phyloP scores from a whole-genome alignment of 805 yeast species.

The Lipomyces yamadae region DNA sequence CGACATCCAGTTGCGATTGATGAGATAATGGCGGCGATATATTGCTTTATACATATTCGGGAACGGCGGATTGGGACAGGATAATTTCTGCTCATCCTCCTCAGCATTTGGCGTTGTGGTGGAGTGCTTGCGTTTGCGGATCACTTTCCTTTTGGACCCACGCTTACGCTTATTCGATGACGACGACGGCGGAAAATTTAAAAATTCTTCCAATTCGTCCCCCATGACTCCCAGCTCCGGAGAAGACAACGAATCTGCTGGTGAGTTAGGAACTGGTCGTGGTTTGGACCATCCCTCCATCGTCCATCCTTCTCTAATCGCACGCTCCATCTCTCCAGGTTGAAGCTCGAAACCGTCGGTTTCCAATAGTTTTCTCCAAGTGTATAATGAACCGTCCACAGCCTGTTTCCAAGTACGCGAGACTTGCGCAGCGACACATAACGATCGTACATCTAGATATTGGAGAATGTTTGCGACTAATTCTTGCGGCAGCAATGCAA shows the following conservation, averaged over 20 bases:
- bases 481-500: constrained; percentile 75
- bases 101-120: background rate
- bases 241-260: constrained; percentile 1
- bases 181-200: background rate
- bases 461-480: constrained; percentile 67
- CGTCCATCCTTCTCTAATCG: constrained; percentile 44
- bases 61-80: constrained; percentile 2
- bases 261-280: background rate
- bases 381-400: constrained; percentile 60
- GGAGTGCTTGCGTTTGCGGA: background rate
- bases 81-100: background rate
- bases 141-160: background rate
- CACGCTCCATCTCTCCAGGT: constrained; percentile 53
- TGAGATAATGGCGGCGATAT: constrained; percentile 63
- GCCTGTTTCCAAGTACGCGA: constrained; percentile 70
- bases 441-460: constrained; percentile 64
- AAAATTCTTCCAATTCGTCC: background rate
- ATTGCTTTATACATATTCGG: constrained; percentile 55
- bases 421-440: constrained; percentile 66
- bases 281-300: constrained; percentile 30
- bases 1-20: constrained; percentile 79
- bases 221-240: background rate
- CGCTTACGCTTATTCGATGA: constrained; percentile 4
- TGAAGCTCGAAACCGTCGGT: constrained; percentile 63
- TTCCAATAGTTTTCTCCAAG: constrained; percentile 73